These are phyloP conservation scores for Celoporthe dispersa DNA, from an alignment of 2,329 filamentous ascomycete genomes.

Conservation along the genomic window DNA sequence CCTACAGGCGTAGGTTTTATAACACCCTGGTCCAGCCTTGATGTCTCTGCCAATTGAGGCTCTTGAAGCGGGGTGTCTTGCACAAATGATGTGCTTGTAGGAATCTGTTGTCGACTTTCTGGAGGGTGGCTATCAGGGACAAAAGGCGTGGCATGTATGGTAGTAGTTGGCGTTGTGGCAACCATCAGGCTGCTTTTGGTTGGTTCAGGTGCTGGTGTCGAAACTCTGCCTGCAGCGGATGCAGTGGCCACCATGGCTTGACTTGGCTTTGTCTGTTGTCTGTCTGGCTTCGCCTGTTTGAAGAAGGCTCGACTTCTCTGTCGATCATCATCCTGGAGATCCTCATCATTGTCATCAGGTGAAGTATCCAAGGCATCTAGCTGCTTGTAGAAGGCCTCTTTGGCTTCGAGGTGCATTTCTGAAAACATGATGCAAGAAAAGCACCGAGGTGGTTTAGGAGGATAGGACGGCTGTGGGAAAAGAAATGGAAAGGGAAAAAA, in stretches of 20 bases:
- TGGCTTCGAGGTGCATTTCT: slow-evolving; percentile 43
- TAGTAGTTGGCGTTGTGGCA: slow-evolving; percentile 16
- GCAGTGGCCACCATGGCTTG: slow-evolving; percentile 13
- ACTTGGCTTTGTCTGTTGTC: slow-evolving; percentile 4
- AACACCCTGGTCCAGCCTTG: slow-evolving; percentile 36
- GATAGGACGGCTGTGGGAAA: not conserved
- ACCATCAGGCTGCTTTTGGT: not conserved
- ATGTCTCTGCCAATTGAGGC: slow-evolving; percentile 29
- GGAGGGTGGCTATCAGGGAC: not conserved
- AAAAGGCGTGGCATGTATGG: slow-evolving; percentile 22
- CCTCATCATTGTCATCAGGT: slow-evolving; percentile 38
- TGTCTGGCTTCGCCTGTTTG: slow-evolving; percentile 1
- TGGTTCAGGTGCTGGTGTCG: slow-evolving; percentile 13
- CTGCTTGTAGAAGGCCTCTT: slow-evolving; percentile 51
- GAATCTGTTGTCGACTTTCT: slow-evolving; percentile 21
- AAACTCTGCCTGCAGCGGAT: not conserved
- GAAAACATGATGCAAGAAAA: not conserved
- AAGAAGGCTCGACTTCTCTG: slow-evolving; percentile 37
- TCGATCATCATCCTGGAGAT: slow-evolving; percentile 39
- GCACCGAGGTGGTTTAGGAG: not conserved
- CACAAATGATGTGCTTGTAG: slow-evolving; percentile 34
- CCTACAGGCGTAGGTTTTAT: slow-evolving; percentile 36
- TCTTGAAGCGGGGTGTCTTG: slow-evolving; percentile 40
- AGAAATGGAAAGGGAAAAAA: not conserved
- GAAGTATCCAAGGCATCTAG: slow-evolving; percentile 40